These are phyloP conservation scores for Posidonia oceanica DNA, from an alignment of 116 monocot species.

Conservation along the genomic window DNA sequence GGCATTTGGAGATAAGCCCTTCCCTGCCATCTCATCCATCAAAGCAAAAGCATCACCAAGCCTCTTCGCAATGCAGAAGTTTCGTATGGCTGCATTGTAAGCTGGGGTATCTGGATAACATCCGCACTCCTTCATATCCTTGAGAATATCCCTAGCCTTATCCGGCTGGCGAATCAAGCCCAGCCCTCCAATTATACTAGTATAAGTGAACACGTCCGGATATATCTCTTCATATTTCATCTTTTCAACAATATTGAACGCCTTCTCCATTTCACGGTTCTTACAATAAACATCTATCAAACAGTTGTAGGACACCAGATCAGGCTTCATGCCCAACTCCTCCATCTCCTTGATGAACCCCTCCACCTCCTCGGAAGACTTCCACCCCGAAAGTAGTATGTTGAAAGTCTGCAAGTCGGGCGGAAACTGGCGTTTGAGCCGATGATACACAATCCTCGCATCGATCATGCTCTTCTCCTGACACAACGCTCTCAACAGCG, in stretches of 20 bases:
- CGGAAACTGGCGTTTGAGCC: conserved; percentile 52
- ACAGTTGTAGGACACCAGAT: conserved; percentile 73
- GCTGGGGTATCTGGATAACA: conserved; percentile 70
- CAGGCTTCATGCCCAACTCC: conserved; percentile 46
- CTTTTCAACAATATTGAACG: conserved; percentile 37
- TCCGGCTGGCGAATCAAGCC: conserved; percentile 82
- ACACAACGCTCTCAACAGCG: conserved; percentile 53
- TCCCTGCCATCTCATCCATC: conserved; percentile 60
- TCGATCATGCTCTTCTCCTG: conserved; percentile 87
- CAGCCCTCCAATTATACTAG: conserved; percentile 75
- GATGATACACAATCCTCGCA: conserved; percentile 62
- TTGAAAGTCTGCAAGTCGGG: conserved; percentile 67
- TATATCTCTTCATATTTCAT: conserved; percentile 53
- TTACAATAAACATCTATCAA: conserved; percentile 78
- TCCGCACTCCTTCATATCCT: conserved; percentile 78
- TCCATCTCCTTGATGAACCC: conserved; percentile 64
- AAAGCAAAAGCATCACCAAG: conserved; percentile 44
- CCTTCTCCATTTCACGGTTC: conserved; percentile 42
- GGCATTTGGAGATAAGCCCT: conserved; percentile 49
- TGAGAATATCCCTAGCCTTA: conserved; percentile 54
- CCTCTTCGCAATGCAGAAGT: conserved; percentile 89
- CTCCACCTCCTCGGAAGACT: conserved; percentile 59
- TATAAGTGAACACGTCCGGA: conserved; percentile 69
- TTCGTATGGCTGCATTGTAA: conserved; percentile 77
- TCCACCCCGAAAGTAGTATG: conserved; percentile 68